Conservation (phyloP, 2,329 filamentous ascomycete species). For the Tolypocladium inflatum region DNA sequence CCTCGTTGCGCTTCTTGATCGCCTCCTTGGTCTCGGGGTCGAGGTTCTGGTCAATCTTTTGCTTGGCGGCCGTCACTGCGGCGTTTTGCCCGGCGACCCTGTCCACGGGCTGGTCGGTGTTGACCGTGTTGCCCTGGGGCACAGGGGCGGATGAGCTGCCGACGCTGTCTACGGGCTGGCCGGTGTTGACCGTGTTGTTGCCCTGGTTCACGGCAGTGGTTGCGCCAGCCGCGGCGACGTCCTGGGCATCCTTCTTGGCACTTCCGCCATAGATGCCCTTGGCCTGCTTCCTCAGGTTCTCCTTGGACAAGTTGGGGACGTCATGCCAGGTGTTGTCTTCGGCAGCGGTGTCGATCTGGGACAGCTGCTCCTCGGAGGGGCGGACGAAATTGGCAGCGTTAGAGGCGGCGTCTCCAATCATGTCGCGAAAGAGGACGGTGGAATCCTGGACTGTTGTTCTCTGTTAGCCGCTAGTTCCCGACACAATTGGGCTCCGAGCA, state of each 20-base stretch:
- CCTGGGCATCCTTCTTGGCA: slow-evolving; percentile 47
- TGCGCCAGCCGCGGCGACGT: slow-evolving; percentile 47
- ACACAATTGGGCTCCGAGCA: background rate
- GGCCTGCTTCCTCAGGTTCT: slow-evolving; percentile 58
- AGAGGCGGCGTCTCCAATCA: slow-evolving; percentile 79
- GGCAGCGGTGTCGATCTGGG: slow-evolving; percentile 73
- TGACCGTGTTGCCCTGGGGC: slow-evolving; percentile 10
- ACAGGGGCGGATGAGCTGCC: slow-evolving; percentile 3
- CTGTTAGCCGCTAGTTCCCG: slow-evolving; percentile 7
- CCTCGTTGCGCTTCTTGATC: slow-evolving; percentile 30
- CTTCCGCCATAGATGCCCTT: slow-evolving; percentile 51
- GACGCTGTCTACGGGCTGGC: slow-evolving; percentile 37
- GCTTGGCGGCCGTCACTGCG: slow-evolving; percentile 36
- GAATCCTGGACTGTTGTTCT: slow-evolving; percentile 58
- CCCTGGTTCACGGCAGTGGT: slow-evolving; percentile 43
- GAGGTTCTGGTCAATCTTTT: slow-evolving; percentile 52
- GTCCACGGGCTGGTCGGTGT: slow-evolving; percentile 44
- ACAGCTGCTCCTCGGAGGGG: slow-evolving; percentile 67
- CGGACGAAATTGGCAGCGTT: slow-evolving; percentile 68
- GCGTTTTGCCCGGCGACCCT: slow-evolving; percentile 21
- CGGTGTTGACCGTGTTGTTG: slow-evolving; percentile 10
- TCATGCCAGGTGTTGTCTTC: slow-evolving; percentile 94
- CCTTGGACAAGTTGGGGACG: slow-evolving; percentile 63
- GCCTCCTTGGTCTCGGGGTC: slow-evolving; percentile 54
- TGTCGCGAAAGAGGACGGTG: slow-evolving; percentile 72